phyloP scores from a whole-genome alignment of 2,329 filamentous ascomycete species.

The Cladobotryum mycophilum region DNA sequence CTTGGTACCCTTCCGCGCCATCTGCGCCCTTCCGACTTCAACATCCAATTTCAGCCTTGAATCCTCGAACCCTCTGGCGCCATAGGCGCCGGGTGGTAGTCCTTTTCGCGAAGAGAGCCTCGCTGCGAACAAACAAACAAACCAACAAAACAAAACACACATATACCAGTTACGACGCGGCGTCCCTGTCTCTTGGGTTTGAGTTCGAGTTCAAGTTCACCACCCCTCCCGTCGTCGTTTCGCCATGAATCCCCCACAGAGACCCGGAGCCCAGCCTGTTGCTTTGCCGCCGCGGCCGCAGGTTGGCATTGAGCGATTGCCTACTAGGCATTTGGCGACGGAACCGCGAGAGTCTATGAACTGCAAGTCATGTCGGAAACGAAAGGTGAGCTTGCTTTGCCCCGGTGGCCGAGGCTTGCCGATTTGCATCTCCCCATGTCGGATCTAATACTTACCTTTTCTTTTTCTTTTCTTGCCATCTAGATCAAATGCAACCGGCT shows the following conservation, averaged over 20 bases:
- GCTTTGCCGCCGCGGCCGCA: constrained; percentile 67
- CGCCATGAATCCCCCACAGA: constrained; percentile 11
- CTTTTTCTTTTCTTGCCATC: no score
- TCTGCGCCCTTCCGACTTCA: no score
- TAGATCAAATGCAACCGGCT: constrained; percentile 91
- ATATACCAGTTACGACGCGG: no score
- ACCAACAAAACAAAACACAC: no score
- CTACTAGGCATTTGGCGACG: constrained; percentile 61
- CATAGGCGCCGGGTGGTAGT: no score
- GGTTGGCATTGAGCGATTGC: constrained; percentile 74
- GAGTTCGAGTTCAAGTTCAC: no score
- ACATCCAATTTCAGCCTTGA: no score
- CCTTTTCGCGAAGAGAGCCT: no score
- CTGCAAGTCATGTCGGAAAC: constrained; percentile 87
- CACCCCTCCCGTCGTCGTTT: not conserved
- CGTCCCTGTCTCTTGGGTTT: no score
- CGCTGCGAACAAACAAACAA: no score
- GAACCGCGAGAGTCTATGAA: constrained; percentile 90
- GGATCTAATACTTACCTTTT: constrained; percentile 1
- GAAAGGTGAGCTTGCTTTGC: constrained; percentile 59
- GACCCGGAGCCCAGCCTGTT: constrained; percentile 31
- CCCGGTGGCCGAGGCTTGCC: not conserved
- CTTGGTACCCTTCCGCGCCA: no score
- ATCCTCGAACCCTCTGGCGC: no score
- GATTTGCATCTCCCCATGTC: not conserved